Base-by-base conservation (phyloP, 2,329 filamentous ascomycete genomes). In the Claviceps pusilla region DNA sequence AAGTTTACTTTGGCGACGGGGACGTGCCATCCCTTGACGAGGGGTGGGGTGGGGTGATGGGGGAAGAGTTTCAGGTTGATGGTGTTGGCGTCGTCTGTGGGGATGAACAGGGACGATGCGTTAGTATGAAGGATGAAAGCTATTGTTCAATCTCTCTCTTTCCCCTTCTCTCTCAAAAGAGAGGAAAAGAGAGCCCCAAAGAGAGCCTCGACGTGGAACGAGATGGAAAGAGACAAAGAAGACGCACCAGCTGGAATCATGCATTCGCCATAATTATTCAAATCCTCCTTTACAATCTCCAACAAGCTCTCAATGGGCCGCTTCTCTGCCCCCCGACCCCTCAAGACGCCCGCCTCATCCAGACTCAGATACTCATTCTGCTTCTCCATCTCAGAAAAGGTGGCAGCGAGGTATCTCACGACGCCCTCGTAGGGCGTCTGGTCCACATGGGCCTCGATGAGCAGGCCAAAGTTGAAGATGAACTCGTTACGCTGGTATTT, bases 241-340 rank as follows among this genome's bases (percentile, higher is more conserved):
- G 16, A 73, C 79, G 59, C 72, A 90, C 87, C 87, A 59, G 96
- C 91, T 0, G 90, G 90, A 63, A 96, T 95, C 90, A 95, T 95
- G 76, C 90, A 95, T 72, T 98, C 93, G 65, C 88, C 90, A 65
- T 96, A 98, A 63, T 94, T 94, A 65, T 97, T 96, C 61, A 98
- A 66, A 66, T 98, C 90, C 70, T 96, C 82, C 65, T 83, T 83
- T 55, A 86, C 77, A 57, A 86, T 85, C 69, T 86, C 89, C 61
- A 97, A 76, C 60, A 98, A 71, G 60, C 86, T 88, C 72, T 91
- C 87, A 64, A 95, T 94, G 3, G 79, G 73, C 68, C 87, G 71
- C 73, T 84, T 63, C 68, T 39, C 71, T 69, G 14, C 67, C 37
- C 12, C 43, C 12, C 11, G 67, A 51, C 74, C 72, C 64, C 60